Conservation (phyloP, 805 yeast genomes). For the Lipomyces yamanashiensis region DNA sequence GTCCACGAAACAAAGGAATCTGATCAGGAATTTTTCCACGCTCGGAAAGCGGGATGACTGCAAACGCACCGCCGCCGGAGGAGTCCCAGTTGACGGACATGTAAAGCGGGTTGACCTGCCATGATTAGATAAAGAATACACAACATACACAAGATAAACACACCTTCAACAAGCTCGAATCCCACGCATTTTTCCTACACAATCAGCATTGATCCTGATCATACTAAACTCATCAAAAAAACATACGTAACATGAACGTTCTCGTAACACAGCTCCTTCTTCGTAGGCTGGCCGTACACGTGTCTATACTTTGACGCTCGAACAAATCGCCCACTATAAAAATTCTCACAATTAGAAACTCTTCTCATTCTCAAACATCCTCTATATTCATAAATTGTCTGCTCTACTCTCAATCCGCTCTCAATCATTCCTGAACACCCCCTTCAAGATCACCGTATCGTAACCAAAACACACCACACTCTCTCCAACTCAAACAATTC, state of each 20-base stretch:
- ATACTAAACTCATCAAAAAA: neutral
- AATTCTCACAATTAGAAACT: neutral
- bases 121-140: neutral
- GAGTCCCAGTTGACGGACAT: slow-evolving; percentile 90
- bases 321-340: slow-evolving; percentile 66
- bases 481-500: too few relatives aligned
- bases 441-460: too few relatives aligned
- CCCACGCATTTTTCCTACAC: slow-evolving; percentile 93
- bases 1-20: slow-evolving; percentile 93
- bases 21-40: slow-evolving; percentile 92
- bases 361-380: neutral
- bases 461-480: too few relatives aligned
- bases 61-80: slow-evolving; percentile 98
- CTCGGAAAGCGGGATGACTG: slow-evolving; percentile 83
- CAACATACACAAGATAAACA: slow-evolving; percentile 14
- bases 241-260: slow-evolving; percentile 53
- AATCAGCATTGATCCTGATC: neutral
- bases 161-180: slow-evolving; percentile 79
- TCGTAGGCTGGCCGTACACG: slow-evolving; percentile 87
- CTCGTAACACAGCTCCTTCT: slow-evolving; percentile 73
- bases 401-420: too few relatives aligned
- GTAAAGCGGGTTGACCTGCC: slow-evolving; percentile 75
- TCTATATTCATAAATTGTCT: too few relatives aligned
- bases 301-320: slow-evolving; percentile 97
- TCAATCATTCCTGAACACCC: too few relatives aligned